These are phyloP conservation scores for Blastomyces parvus DNA, from an alignment of 2,329 filamentous ascomycete species.

Conservation along the genomic window DNA sequence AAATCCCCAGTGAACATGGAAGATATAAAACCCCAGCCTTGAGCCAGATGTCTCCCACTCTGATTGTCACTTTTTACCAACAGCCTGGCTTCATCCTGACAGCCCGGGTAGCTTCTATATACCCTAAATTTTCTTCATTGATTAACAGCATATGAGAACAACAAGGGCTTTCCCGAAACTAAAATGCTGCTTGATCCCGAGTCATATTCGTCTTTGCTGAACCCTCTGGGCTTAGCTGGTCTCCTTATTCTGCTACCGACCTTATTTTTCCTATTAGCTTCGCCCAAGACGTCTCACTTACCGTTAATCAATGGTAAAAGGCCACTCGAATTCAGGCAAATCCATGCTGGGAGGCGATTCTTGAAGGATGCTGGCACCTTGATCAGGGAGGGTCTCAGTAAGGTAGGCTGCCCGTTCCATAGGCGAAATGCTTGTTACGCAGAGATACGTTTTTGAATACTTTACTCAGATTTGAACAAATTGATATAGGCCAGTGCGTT, in stretches of 20 bases:
- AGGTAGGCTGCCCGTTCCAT: constrained; percentile 6
- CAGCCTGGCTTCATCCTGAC: neutral
- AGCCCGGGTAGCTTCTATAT: neutral
- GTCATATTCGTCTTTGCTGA: neutral
- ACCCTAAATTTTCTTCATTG: neutral
- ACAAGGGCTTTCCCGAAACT: neutral
- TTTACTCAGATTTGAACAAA: constrained; percentile 16
- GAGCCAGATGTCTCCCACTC: neutral
- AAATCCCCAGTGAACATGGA: neutral
- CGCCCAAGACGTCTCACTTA: neutral
- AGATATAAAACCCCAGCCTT: neutral
- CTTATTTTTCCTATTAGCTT: neutral
- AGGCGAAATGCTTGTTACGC: constrained; percentile 8
- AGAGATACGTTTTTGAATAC: constrained; percentile 2
- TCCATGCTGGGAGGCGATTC: constrained; percentile 12
- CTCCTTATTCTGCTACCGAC: neutral
- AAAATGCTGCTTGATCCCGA: neutral
- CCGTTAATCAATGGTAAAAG: constrained; percentile 6
- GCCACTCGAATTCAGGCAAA: constrained; percentile 3
- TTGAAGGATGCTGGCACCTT: constrained; percentile 12
- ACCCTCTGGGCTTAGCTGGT: neutral
- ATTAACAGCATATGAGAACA: neutral
- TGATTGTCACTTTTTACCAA: neutral
- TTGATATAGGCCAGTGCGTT: constrained; percentile 13
- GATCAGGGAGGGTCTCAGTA: constrained; percentile 8